Evolutionary conservation across 2,329 filamentous ascomycete genomes (phyloP), one percentile per base, ranked within the genome.

Genomic region (Fusarium sterilihyphosum): DNA sequence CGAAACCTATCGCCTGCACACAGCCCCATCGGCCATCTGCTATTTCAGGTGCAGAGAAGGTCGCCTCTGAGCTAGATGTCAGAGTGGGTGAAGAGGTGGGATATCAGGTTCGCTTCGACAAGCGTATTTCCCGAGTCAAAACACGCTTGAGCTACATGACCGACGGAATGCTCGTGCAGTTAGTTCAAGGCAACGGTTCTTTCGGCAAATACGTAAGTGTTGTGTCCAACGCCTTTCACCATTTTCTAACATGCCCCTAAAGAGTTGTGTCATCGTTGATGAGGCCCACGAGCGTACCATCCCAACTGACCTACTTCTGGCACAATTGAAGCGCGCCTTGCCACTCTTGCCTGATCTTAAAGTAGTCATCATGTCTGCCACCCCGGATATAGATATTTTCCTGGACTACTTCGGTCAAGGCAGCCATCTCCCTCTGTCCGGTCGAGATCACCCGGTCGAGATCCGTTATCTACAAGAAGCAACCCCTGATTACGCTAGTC

Each of bases 21-120:
- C 94, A 98, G 77, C 95, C 95, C 9, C 91, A 94, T 74, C 90
- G 95, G 84, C 94, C 97, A 14, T 95, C 95, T 14, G 94, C 95
- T 18, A 97, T 97, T 93, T 94, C 91, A 76, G 94, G 97, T 35
- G 95, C 95, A n/a, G 90, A 92, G 44, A 93, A 95, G 86, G 95
- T 98, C 6, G 93, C 94, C 0, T 94, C 97, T 71, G 95, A 98
- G 81, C 92, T 96, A 88, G 94, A 92, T 2, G 91, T 93, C 53
- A 93, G 93, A 79, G 84, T 97, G 17, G 95, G 95, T 3, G 92
- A 93, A 71, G 93, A 97, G 79, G 94, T 97, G 43, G 95, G 95
- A n/a, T 98, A 97, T 80, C 90, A 91, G 78, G 94, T 98, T 80
- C 93, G 96, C 81, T 91, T 91, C 67, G 95, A 93, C 1, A 92